A percentile compares a stretch with the other conserved stretches of the same genome.
These are phyloP conservation scores for Verticillium isaacii DNA, from an alignment of 2,329 filamentous ascomycete genomes.

Conservation along the genomic window DNA sequence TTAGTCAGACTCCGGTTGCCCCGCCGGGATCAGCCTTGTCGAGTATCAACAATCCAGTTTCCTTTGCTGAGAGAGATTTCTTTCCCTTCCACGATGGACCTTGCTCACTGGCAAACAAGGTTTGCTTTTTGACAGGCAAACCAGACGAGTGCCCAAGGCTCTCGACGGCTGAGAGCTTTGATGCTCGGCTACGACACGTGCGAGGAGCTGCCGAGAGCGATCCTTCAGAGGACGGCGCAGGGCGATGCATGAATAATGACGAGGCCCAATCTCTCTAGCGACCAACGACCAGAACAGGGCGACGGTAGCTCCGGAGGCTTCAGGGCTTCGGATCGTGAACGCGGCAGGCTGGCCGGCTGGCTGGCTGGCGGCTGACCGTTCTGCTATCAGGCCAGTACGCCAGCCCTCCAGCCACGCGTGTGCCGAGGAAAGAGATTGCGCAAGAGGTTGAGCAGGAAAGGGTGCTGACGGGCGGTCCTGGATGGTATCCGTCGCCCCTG, in stretches of 20 bases:
- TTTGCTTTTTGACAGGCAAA: not conserved
- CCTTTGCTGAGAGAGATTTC: constrained; percentile 7
- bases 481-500: not conserved
- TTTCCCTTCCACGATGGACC: constrained; percentile 9
- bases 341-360: not conserved
- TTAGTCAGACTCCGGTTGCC: constrained; percentile 5
- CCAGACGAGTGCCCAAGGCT: not conserved
- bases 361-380: not conserved
- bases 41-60: constrained; percentile 2
- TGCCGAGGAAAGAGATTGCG: not conserved
- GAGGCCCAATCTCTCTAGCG: not conserved
- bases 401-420: not conserved
- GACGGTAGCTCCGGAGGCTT: not conserved
- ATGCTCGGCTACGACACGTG: not conserved
- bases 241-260: not conserved
- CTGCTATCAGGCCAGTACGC: not conserved
- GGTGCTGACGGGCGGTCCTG: not conserved
- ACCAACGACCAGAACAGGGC: not conserved
- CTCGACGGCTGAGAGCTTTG: not conserved
- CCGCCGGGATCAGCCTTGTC: constrained; percentile 14
- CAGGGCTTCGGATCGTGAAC: not conserved
- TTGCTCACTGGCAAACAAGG: constrained; percentile 1
- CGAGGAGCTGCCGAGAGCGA: not conserved
- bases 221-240: not conserved
- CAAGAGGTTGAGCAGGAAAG: not conserved